These are phyloP conservation scores for Blastobotrys americana DNA, from an alignment of 805 yeast species.

Conservation along the genomic window DNA sequence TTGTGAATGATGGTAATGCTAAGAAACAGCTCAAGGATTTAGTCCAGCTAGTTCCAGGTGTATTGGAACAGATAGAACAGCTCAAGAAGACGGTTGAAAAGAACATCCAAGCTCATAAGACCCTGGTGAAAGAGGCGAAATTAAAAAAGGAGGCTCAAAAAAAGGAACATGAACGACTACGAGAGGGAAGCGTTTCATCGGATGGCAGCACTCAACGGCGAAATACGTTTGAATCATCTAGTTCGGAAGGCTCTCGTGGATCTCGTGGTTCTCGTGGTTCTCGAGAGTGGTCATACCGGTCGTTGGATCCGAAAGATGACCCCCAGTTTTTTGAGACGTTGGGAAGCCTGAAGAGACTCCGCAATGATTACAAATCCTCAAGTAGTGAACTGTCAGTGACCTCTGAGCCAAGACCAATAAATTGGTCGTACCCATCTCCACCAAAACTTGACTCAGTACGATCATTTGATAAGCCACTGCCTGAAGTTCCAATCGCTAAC, in stretches of 20 bases:
- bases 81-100: constrained; percentile 20
- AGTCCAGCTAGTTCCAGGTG: constrained; percentile 19
- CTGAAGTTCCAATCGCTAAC: background rate
- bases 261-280: background rate
- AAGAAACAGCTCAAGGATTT: constrained; percentile 19
- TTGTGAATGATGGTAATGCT: constrained; percentile 22
- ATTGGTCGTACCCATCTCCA: constrained; percentile 1
- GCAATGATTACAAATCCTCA: background rate
- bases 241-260: too few species aligned
- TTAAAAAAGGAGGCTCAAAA: background rate
- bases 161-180: constrained; percentile 1
- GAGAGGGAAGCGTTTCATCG: constrained; percentile 1
- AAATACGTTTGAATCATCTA: background rate
- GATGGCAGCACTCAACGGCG: background rate
- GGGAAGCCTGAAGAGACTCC: constrained; percentile 9
- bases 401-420: background rate
- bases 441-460: background rate
- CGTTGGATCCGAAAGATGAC: constrained; percentile 6
- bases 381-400: background rate
- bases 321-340: constrained; percentile 11
- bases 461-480: background rate
- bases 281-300: constrained; percentile 1
- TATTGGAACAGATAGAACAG: constrained; percentile 24
- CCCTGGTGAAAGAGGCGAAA: background rate
- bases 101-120: constrained; percentile 11